Conservation (phyloP, 2,329 filamentous ascomycete genomes). For the Alternaria sp. region DNA sequence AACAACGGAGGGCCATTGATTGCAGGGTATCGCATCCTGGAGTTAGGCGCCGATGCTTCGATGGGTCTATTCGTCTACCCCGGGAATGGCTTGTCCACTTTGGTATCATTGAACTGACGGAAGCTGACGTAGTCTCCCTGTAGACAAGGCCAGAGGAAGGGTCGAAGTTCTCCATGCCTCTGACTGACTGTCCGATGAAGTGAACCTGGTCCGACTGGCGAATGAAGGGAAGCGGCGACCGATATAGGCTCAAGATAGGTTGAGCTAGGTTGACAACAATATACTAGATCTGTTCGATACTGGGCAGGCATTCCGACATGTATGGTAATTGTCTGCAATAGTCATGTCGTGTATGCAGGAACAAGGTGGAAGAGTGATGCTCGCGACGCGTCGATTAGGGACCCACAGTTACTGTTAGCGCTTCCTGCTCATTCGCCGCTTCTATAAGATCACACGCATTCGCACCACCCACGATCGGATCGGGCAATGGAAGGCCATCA, state of each 20-base stretch:
- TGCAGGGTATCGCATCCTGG: constrained; percentile 26
- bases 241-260: background rate
- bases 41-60: constrained; percentile 16
- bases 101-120: constrained; percentile 29
- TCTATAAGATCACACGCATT: background rate
- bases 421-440: background rate
- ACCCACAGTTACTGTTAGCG: background rate
- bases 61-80: constrained; percentile 25
- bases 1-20: constrained; percentile 29
- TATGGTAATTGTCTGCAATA: background rate
- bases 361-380: background rate
- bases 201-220: background rate
- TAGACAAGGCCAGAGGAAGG: constrained; percentile 29
- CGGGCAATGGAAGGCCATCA: background rate
- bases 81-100: constrained; percentile 25
- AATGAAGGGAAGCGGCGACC: background rate
- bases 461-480: background rate
- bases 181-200: background rate
- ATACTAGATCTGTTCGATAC: background rate
- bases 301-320: background rate
- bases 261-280: background rate
- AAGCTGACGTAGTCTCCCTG: constrained; percentile 19
- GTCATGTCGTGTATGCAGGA: background rate
- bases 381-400: background rate
- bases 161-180: constrained; percentile 16